Evolutionary conservation across 345 rosid genomes (phyloP), one percentile per base, ranked within the genome.

Genomic region (Acer campestre): DNA sequence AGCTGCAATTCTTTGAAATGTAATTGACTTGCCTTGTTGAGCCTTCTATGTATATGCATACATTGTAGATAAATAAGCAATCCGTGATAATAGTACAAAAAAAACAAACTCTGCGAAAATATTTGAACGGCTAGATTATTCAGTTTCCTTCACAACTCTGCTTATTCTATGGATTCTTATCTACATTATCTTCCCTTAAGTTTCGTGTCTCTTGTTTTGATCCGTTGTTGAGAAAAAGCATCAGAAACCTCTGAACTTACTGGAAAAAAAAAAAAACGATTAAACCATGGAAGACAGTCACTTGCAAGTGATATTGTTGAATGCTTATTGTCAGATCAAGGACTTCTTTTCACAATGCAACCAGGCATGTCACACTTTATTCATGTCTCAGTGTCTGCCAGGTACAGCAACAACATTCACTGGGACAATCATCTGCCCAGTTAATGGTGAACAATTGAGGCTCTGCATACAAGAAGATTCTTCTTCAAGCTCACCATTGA

Each of bases 361-460:
- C 65, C 25, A n/a, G 11, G n/a, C 27, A 46, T 51, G 49, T 62
- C 71, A 55, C 27, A 64, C 48, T 68, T 6, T 51, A 40, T 73
- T 58, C 65, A 17, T 68, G 56, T 73, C 65, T 14, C 51, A 65
- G 10, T 59, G 38, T 4, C 63, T 61, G 7, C 58, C 27, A 22
- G 7, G 29, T 0, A 5, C 46, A 53, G 0, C 74, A 51, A 27
- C 66, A 1, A 20, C 59, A 1, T 67, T 49, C 61, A 73, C 49
- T 5, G 84, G 78, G 44, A 69, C 81, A 71, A 77, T 81, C 61
- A 55, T 77, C 40, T 81, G 81, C 75, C 81, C 78, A 22, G 58
- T 64, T 7, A 16, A 73, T 42, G 59, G 46, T 27, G 22, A 59
- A 40, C 25, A 56, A 8, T 70, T 81, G 55, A 77, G 53, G n/a